Evolutionary conservation across 345 rosid species (phyloP).

Genomic region (Hibiscus trionum): DNA sequence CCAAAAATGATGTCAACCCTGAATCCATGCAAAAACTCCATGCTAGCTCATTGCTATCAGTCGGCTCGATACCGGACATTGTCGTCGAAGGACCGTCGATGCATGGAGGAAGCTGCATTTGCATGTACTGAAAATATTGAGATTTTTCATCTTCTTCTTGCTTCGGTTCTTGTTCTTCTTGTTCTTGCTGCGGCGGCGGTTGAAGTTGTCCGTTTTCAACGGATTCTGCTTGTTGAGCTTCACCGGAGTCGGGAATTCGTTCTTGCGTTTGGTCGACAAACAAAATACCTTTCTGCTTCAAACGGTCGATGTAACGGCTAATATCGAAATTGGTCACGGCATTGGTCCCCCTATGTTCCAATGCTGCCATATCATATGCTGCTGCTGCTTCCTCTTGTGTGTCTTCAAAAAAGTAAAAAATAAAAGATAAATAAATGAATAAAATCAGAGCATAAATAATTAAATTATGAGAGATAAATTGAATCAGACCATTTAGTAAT

Average conservation of each 20-base stretch:
- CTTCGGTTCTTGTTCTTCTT: background rate
- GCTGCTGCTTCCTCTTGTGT: slow-evolving; percentile 98
- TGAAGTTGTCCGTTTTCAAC: slow-evolving; percentile 11
- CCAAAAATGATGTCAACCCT: slow-evolving; percentile 30
- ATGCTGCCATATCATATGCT: slow-evolving; percentile 96
- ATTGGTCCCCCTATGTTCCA: slow-evolving; percentile 80
- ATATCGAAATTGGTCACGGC: slow-evolving; percentile 89
- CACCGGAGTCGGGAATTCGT: background rate
- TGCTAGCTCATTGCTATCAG: slow-evolving; percentile 26
- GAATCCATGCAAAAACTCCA: slow-evolving; percentile 70
- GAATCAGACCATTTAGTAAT: background rate
- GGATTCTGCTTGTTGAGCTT: slow-evolving; percentile 13
- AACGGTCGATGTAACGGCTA: slow-evolving; percentile 54
- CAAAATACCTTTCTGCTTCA: slow-evolving; percentile 52
- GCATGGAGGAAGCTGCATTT: slow-evolving; percentile 20
- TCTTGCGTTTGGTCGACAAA: slow-evolving; percentile 23
- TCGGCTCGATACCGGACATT: slow-evolving; percentile 22
- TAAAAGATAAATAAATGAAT: background rate
- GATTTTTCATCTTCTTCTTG: slow-evolving; percentile 12
- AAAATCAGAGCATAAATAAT: background rate
- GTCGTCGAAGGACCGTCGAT: slow-evolving; percentile 29
- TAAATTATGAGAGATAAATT: background rate
- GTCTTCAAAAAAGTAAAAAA: slow-evolving; percentile 28
- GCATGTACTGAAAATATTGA: slow-evolving; percentile 13
- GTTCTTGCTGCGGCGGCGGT: background rate